Evolutionary conservation across 108 stramenopile genomes (phyloP).

Genomic region (Cyclotella baltica): DNA sequence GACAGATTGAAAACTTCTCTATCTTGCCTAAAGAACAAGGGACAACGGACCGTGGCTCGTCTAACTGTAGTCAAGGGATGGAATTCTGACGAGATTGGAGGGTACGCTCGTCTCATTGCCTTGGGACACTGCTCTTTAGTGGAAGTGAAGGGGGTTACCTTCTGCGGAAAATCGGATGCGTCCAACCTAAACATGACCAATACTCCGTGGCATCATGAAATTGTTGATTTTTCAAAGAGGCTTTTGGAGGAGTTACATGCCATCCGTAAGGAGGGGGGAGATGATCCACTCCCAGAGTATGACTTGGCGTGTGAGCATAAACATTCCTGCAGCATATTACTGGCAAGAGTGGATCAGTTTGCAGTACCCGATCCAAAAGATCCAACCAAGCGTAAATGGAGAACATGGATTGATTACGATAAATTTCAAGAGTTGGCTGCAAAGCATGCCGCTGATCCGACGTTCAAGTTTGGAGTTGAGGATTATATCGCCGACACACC

Average conservation of each 20-base stretch:
- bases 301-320: conserved; percentile 95
- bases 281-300: conserved; percentile 76
- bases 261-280: conserved; percentile 63
- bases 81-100: conserved; percentile 92
- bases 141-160: conserved; percentile 97
- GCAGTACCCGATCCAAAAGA: conserved; percentile 60
- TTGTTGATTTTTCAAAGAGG: conserved; percentile 70
- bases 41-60: conserved; percentile 95
- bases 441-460: conserved; percentile 59
- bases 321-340: conserved; percentile 93
- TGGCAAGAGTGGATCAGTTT: conserved; percentile 92
- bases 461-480: conserved; percentile 75
- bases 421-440: conserved; percentile 85
- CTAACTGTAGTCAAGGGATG: conserved; percentile 96
- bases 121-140: conserved; percentile 91
- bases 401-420: conserved; percentile 97
- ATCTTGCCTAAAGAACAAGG: conserved; percentile 76
- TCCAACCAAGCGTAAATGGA: conserved; percentile 83
- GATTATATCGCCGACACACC: conserved; percentile 93
- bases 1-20: conserved; percentile 88
- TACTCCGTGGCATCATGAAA: conserved; percentile 96
- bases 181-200: conserved; percentile 96
- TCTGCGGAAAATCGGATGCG: conserved; percentile 96
- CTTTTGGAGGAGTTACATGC: conserved; percentile 71
- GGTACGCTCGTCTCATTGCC: conserved; percentile 92